Conservation (phyloP, 2,329 filamentous ascomycete species). For the Colletotrichum lupini region DNA sequence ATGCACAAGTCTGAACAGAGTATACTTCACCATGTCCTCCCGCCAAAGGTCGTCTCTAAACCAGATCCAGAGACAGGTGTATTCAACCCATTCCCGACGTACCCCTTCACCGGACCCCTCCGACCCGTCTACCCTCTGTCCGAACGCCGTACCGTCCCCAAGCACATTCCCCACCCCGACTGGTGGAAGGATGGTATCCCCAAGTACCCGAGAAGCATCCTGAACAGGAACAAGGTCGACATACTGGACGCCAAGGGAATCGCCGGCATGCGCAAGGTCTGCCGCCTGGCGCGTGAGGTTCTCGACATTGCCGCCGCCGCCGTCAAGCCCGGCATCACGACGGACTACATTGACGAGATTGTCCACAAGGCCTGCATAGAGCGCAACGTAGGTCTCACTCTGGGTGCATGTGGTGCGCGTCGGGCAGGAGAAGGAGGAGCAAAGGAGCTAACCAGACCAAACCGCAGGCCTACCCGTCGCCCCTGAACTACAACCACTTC, state of each 20-base stretch:
- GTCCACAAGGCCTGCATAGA: conserved; percentile 96
- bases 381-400: conserved; percentile 75
- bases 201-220: conserved; percentile 67
- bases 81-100: conserved; percentile 93
- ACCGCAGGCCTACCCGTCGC: conserved; percentile 87
- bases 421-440: background rate
- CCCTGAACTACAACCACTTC: conserved; percentile 94
- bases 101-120: conserved; percentile 81
- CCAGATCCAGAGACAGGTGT: conserved; percentile 89
- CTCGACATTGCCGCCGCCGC: conserved; percentile 90
- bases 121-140: conserved; percentile 91
- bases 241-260: conserved; percentile 83
- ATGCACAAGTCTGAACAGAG: conserved; percentile 84
- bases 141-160: conserved; percentile 76
- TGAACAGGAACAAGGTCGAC: conserved; percentile 83
- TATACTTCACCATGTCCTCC: conserved; percentile 78
- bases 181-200: conserved; percentile 88
- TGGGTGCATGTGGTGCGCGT: background rate
- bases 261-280: conserved; percentile 93
- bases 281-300: conserved; percentile 87
- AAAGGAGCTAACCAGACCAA: background rate
- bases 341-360: conserved; percentile 93
- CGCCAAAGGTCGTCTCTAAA: conserved; percentile 88
- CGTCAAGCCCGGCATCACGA: conserved; percentile 90
- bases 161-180: conserved; percentile 84